Base-by-base conservation (phyloP, 345 rosid species). In the Lepidium aucheri region DNA sequence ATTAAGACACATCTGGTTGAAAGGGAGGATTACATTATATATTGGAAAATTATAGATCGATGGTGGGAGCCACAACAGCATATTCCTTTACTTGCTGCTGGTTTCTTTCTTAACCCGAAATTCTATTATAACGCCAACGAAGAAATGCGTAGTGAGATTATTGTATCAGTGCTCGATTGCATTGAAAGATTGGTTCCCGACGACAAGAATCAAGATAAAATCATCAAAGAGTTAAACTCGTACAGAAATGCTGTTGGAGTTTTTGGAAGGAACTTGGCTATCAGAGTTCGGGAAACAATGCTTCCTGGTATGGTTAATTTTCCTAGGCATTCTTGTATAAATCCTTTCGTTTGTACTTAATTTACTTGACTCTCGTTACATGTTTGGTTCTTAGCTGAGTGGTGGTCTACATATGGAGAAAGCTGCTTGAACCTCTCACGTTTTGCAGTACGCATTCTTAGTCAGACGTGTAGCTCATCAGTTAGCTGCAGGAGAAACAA, bases 361-460 rank as follows among this genome's bases (percentile, higher is more conserved):
- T n/a, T n/a, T n/a, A n/a, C n/a, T n/a, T n/a, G n/a, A n/a, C n/a
- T n/a, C n/a, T n/a, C n/a, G n/a, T n/a, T n/a, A n/a, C n/a, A n/a
- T n/a, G 47, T 43, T 53, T 44, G n/a, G 9, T 67, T 11, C 59
- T 76, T 63, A 94, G 99, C 83, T 68, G 99, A 94, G 69, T 90
- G 99, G 99, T 94, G 99, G 99, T 82, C 88, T 62, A 82, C 96
- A 7, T 90, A 86, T 70, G 97, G 95, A 50, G 97, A 92, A 71
- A 82, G 89, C 63, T 90, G 99, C 77, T 88, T 91, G 46, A 88
- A 94, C 76, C 80, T 94, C 82, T 77, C 90, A 53, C 91, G 88
- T 34, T 67, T 94, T 70, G 97, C 97, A 0, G 60, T 79, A 50
- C 92, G 90, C n/a, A 78, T 94, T 65, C 82, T 90, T 53, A 80